These are phyloP conservation scores for Venturia nashicola DNA, from an alignment of 2,329 filamentous ascomycete genomes.

Conservation along the genomic window DNA sequence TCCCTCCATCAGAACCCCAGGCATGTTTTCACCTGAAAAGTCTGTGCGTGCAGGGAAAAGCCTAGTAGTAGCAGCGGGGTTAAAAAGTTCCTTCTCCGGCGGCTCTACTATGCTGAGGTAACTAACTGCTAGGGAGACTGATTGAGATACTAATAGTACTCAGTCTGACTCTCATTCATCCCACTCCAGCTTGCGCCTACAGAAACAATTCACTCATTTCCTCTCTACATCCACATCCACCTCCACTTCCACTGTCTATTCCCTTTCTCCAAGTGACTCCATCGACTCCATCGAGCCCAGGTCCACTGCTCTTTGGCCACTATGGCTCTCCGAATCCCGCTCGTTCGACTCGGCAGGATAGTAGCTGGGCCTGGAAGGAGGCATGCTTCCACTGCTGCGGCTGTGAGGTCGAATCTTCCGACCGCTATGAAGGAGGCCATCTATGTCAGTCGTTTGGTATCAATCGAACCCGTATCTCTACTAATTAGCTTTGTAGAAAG, in stretches of 20 bases:
- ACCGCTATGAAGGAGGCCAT: conserved; percentile 1
- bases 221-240: too few species aligned
- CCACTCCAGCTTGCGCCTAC: too few species aligned
- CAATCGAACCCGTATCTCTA: not conserved
- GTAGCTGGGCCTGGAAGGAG: not conserved
- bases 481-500: conserved; percentile 25
- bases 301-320: not conserved
- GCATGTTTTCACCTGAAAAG: not conserved
- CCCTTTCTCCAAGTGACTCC: not conserved
- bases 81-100: too few species aligned
- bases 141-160: too few species aligned
- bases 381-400: conserved; percentile 5
- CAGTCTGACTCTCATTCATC: too few species aligned
- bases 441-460: not conserved
- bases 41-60: not conserved
- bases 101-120: too few species aligned
- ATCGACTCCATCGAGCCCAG: too few species aligned
- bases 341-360: not conserved
- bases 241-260: not conserved
- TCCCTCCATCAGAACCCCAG: not conserved
- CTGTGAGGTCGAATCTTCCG: conserved; percentile 5
- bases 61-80: too few species aligned
- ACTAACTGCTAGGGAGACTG: too few species aligned
- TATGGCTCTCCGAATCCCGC: not conserved
- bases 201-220: not conserved